Evolutionary conservation across 192 early-diverging fungal species (phyloP), one percentile per base, ranked within the genome.

Genomic region (Coemansia sp.): DNA sequence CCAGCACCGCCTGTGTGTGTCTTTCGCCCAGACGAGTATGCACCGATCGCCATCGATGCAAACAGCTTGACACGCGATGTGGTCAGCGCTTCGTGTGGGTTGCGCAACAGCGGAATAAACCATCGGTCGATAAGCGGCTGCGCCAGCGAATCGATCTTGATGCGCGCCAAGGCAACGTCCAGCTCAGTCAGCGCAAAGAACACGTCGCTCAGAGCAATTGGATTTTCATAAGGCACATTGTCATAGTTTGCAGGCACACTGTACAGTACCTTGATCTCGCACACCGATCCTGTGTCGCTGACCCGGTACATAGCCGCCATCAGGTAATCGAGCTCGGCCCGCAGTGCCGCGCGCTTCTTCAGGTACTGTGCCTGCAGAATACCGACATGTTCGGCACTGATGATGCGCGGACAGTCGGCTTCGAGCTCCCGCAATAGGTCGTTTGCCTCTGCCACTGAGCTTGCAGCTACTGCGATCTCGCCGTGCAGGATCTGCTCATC

Each of bases 181-280:
- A 82, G 70, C 28, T 72, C 63, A 1, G 62, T 52, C 63, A 72
- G 47, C n/a, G 73, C 79, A 61, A 75, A 74, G 47, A 72, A 70
- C 48, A 82, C 44, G 38, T 82, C 79, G 34, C 67, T 63, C 13
- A 72, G 47, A 14, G 58, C 63, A 23, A 82, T 67, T 3, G 70
- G 60, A 36, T 61, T 76, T n/a, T 82, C 79, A 28, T 76, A 82
- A 7, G 70, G 70, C 59, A 62, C 67, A 42, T 57, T 60, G 50
- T 75, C 73, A 10, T 71, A 67, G 47, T 65, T 72, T 19, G 59
- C 42, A 50, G 58, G 36, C 3, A 73, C 62, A 34, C 56, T 48
- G 34, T 55, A 71, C 19, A 67, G 56, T 4, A 73, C 70, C 7
- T 50, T 36, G 44, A 72, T 58, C 27, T 80, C 70, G 17, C 59